Evolutionary conservation across 495 filamentous ascomycete species (phyloP), one percentile per base, ranked within the genome.

Genomic region (Lophiotrema nucula): DNA sequence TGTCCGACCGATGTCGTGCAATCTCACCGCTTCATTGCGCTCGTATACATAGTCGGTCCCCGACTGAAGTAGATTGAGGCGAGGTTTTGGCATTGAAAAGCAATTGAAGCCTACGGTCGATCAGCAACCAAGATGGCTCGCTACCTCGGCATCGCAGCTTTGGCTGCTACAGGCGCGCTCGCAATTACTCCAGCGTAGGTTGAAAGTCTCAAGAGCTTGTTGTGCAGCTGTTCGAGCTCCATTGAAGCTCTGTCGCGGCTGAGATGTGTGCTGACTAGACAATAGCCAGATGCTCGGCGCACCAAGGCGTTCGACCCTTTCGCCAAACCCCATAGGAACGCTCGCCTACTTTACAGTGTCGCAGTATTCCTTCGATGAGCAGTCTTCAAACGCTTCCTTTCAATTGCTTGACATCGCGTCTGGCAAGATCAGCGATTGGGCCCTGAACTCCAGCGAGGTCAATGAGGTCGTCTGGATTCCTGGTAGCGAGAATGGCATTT

Each of bases 361-460:
- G 0, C 68, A 76, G 38, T 79, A 79, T 61, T 79, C 76, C 0
- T 79, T 77, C 60, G 67, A 76, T 1, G 66, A 70, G 0, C 72
- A 78, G 50, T 46, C 62, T 6, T 53, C 65, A 11, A 67, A 64
- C 6, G 58, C 70, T 0, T 66, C 49, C 47, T 75, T 72, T 71
- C 69, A 72, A 26, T 23, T 76, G 45, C 47, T 79, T 13, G 73
- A 78, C 56, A 31, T 79, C 19, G 56, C 69, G 22, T 68, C 72
- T 12, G 74, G 76, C 1, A 64, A 73, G 2, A 68, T 71, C 48
- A 70, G 57, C 3, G 51, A 64, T 16, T 70, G 75, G 26, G 72
- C 70, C 10, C 60, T 76, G 19, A 74, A 74, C 47, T 71, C 71
- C 58, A 58, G 26, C 18, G 72, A 75, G 67, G 70, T 78, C 47